These are phyloP conservation scores for Talaromyces piceae DNA, from an alignment of 2,329 filamentous ascomycete genomes.

Conservation along the genomic window DNA sequence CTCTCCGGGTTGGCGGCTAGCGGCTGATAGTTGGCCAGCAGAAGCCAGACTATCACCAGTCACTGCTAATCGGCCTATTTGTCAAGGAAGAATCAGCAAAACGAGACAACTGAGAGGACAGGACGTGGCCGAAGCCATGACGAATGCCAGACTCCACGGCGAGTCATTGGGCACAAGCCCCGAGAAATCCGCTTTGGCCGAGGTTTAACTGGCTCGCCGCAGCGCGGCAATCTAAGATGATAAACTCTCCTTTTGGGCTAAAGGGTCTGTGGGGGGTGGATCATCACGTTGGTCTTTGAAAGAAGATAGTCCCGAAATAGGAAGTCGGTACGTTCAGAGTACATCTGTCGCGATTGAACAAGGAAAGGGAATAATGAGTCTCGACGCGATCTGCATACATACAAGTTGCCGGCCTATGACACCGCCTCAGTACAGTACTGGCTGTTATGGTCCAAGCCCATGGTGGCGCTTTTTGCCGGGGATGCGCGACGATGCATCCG, in stretches of 20 bases:
- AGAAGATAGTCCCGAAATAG: background rate
- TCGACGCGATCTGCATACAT: background rate
- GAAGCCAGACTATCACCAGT: background rate
- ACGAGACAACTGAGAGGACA: background rate
- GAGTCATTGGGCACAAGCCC: background rate
- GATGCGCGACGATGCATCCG: background rate
- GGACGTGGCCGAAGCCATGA: background rate
- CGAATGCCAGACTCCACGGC: background rate
- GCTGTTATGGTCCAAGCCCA: no score
- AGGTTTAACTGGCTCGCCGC: background rate
- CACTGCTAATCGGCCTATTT: no score
- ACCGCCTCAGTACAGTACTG: background rate
- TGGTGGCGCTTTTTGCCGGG: background rate
- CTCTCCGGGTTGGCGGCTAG: slow-evolving; percentile 8
- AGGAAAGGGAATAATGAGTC: background rate
- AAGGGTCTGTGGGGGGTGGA: background rate
- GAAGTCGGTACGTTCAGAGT: background rate
- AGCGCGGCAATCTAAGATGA: background rate
- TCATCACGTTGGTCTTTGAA: background rate
- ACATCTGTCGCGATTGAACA: background rate
- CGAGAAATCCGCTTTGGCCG: background rate
- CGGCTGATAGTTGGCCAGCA: slow-evolving; percentile 4
- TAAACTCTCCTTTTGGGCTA: background rate
- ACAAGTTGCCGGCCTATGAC: background rate
- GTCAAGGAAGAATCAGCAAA: background rate